phyloP scores from a whole-genome alignment of 768 basidiomycete species.

The Naganishia antarctica region DNA sequence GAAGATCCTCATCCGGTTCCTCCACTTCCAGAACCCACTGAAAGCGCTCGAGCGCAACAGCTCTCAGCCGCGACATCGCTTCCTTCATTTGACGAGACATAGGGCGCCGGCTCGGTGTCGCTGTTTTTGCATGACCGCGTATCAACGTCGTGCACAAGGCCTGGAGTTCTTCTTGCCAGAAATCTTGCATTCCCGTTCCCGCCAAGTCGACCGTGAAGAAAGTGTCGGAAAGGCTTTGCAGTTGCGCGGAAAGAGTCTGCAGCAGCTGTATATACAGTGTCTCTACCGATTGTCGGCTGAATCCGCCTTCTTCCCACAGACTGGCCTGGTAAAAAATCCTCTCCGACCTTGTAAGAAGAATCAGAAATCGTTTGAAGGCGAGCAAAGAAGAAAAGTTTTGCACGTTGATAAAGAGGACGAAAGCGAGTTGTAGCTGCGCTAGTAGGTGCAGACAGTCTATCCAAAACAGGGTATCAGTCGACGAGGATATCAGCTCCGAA shows the following conservation, averaged over 20 bases:
- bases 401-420: conserved; percentile 49
- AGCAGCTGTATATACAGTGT: conserved; percentile 27
- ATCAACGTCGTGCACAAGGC: conserved; percentile 3
- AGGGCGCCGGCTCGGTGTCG: neutral
- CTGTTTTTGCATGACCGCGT: neutral
- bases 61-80: conserved; percentile 18
- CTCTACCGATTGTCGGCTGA: neutral
- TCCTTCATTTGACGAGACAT: neutral
- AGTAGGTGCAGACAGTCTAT: conserved; percentile 44
- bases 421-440: conserved; percentile 49
- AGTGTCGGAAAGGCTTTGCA: conserved; percentile 34
- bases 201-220: conserved; percentile 42
- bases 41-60: conserved; percentile 26
- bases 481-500: neutral
- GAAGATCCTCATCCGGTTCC: neutral
- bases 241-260: conserved; percentile 32
- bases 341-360: conserved; percentile 41
- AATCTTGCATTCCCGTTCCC: conserved; percentile 43
- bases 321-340: neutral
- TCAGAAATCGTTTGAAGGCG: conserved; percentile 48
- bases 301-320: conserved; percentile 10
- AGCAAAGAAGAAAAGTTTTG: conserved; percentile 50
- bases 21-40: conserved; percentile 35
- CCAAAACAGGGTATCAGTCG: neutral
- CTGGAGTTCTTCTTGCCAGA: conserved; percentile 35